phyloP scores from a whole-genome alignment of 306 rosid genomes.

The Vigna reflexopilosa region DNA sequence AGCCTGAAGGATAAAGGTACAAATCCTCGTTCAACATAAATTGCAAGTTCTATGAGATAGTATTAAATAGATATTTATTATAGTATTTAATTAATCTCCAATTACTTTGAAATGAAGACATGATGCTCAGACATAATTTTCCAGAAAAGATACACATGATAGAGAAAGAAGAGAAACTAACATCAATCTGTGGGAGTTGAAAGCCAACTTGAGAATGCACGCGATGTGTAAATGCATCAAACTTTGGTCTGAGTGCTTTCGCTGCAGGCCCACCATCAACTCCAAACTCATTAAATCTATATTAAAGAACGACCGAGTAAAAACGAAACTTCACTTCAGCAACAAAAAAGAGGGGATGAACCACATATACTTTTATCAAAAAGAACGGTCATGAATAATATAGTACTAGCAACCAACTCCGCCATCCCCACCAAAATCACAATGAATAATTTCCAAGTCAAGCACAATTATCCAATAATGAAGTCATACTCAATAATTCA shows the following conservation, averaged over 20 bases:
- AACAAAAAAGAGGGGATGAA: neutral
- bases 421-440: neutral
- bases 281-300: slow-evolving; percentile 61
- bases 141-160: neutral
- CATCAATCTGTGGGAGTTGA: slow-evolving; percentile 61
- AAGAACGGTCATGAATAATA: neutral
- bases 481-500: slow-evolving; percentile 4
- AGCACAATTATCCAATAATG: neutral
- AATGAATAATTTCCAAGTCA: neutral
- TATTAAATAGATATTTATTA: neutral
- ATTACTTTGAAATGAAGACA: neutral
- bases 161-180: slow-evolving; percentile 38
- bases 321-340: slow-evolving; percentile 26
- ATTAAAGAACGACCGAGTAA: slow-evolving; percentile 1
- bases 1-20: neutral
- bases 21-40: neutral
- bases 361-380: neutral
- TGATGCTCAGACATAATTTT: neutral
- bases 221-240: slow-evolving; percentile 52
- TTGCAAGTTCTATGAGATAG: neutral
- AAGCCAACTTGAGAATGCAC: slow-evolving; percentile 59
- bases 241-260: slow-evolving; percentile 57
- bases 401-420: neutral
- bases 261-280: slow-evolving; percentile 60
- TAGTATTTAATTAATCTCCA: neutral